Evolutionary conservation across 2,329 filamentous ascomycete species (phyloP), one percentile per base, ranked within the genome.

Genomic region (Verruconis gallopava): DNA sequence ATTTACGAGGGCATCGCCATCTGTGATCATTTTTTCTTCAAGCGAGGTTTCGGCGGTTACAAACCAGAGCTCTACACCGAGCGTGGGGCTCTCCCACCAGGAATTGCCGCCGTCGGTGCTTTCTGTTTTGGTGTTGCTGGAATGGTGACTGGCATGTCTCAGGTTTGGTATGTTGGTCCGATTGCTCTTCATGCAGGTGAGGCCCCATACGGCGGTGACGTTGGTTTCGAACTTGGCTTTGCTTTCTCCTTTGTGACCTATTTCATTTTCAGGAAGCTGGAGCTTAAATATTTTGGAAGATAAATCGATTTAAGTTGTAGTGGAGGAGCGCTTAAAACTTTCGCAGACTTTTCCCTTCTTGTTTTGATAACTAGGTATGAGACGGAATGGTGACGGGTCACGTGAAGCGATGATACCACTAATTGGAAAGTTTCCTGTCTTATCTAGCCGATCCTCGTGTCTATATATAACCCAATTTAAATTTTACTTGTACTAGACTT

Each of bases 1-100:
- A 81, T 85, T 51, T 85, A 85, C 61, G 72, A 75, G 48, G 78
- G 72, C 37, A 73, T 85, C 47, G 65, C 72, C 1, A 55, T 84
- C 14, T 63, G 68, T 2, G 80, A 85, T 43, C 80, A 85, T 59
- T 72, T 83, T 51, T 51, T 81, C 53, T 84, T 79, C 66, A 74
- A 73, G 52, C 68, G 72, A 18, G 73, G 75, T 2, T 72, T 80
- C 48, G 42, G 47, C 2, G 75, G 73, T 5, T 85, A 84, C 55
- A 54, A 60, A n/a, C 61, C 70, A 0, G 68, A 72, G 33, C 56
- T 69, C 47, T 83, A 80, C 55, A 69, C 77, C 48, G 63, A 72
- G 42, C 67, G 70, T 0, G 53, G 60, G 0, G 69, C 68, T 39
- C 67, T 85, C 0, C 79, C 81, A 0, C 67, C 72, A 0, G 75